phyloP scores from a whole-genome alignment of 305 asterid genomes.

The Rubia occidens region DNA sequence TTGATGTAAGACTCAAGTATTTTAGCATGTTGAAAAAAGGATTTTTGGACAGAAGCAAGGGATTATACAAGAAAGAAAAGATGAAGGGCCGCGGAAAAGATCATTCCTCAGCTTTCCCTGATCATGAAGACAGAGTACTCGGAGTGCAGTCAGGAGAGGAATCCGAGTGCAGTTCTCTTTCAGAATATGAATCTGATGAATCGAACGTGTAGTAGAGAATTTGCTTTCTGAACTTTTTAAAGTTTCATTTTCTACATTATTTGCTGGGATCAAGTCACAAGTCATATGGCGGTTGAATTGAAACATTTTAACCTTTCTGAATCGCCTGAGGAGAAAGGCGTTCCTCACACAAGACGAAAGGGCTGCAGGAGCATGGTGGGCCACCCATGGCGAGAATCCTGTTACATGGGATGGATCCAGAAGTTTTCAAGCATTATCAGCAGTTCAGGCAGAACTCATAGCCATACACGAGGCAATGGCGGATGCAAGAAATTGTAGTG shows the following conservation, averaged over 20 bases:
- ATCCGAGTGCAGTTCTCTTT: slow-evolving; percentile 30
- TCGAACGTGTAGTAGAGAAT: neutral
- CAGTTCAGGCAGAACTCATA: no score
- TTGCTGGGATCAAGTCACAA: no score
- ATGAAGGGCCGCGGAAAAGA: slow-evolving; percentile 20
- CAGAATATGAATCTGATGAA: slow-evolving; percentile 63
- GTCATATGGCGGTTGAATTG: neutral
- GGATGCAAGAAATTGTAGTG: no score
- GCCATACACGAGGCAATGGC: no score
- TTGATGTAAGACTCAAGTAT: slow-evolving; percentile 46
- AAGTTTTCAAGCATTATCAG: no score
- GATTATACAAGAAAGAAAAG: slow-evolving; percentile 44
- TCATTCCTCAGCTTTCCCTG: slow-evolving; percentile 11
- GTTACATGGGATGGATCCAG: no score
- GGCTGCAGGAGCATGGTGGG: no score
- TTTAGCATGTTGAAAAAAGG: slow-evolving; percentile 62
- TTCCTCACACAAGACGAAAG: no score
- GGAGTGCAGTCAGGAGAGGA: slow-evolving; percentile 43
- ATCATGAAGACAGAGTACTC: slow-evolving; percentile 18
- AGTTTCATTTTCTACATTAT: neutral
- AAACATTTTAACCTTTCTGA: neutral
- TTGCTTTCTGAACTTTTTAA: neutral
- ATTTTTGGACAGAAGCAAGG: slow-evolving; percentile 60
- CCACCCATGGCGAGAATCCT: no score
- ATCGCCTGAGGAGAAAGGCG: neutral